Base-by-base conservation (phyloP, 73 alveolate genomes). In the Vitrella brassicaformis region DNA sequence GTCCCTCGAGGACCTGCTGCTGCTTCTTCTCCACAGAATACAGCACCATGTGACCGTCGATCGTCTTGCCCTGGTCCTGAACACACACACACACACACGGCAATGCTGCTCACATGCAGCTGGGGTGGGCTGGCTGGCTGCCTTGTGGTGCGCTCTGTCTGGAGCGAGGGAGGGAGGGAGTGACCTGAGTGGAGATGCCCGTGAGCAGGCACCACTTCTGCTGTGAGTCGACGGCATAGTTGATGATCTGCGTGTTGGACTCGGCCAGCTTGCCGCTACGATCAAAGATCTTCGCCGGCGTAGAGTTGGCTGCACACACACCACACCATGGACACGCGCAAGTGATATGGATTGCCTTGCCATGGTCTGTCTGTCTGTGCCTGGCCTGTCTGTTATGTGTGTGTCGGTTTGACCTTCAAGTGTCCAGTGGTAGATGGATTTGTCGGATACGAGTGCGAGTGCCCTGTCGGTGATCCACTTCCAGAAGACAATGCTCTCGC, bases 1-100 rank as follows among this genome's bases (percentile, higher is more conserved):
- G 89, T 19, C 96, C 96, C 77, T 87, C 93, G 27, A 90, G 79
- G 69, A 84, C 71, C 85, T 90, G 90, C 82, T 90, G 90, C 80
- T 90, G 93, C 66, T 80, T 68, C 75, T 80, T 80, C 71, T 90
- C 92, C 67, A 86, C 85, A 79, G 68, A 28, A 85, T 72, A 87
- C 75, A 87, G 86, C 28, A 8, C 92, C 96, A 90, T 90, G 72
- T 73, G 64, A 66, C 91, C 93, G 47, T 73, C 82, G 69, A 90
- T 87, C 25, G 86, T 84, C 76, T 85, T 82, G 26, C 85, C 90
- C 47, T 81, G 86, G 72, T 80, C 96, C 78, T 68, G 71, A 0
- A 10, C 0, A 0, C 31, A 39, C 10, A 4, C 67, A 47, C 66
- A 29, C n/a, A n/a, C n/a, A n/a, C n/a, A n/a, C n/a, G n/a, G n/a